Conservation (phyloP, 305 asterid species). For the Fraxinus nigra region DNA sequence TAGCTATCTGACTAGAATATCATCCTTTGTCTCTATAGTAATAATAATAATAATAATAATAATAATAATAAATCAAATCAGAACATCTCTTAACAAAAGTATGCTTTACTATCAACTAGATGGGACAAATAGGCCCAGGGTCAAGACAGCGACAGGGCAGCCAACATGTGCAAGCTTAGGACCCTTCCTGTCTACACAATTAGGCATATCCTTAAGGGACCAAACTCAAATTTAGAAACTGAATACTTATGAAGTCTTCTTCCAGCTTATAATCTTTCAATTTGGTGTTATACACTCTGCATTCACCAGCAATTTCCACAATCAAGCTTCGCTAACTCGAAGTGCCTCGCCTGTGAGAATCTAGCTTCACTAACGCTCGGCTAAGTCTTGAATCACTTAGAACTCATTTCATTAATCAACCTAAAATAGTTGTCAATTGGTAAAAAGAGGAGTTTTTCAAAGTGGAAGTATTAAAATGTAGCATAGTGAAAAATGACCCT, state of each 20-base stretch:
- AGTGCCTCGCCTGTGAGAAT: too few relatives aligned
- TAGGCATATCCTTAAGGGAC: neutral
- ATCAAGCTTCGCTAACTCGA: neutral
- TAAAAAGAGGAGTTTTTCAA: neutral
- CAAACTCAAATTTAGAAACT: neutral
- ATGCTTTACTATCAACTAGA: neutral
- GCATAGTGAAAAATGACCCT: neutral
- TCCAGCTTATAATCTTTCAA: neutral
- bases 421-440: neutral
- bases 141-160: neutral
- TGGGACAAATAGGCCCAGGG: neutral
- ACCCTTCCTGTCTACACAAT: neutral
- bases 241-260: neutral
- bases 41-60: too few relatives aligned
- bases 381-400: neutral
- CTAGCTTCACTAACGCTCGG: too few relatives aligned
- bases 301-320: neutral
- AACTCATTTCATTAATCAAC: neutral
- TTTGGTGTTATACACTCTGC: neutral
- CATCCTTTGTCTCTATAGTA: neutral
- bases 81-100: neutral
- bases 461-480: neutral
- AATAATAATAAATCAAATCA: too few relatives aligned
- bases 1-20: neutral
- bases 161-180: neutral